Conservation (phyloP, 2,329 filamentous ascomycete genomes). For the Aspergillus pseudonomiae region DNA sequence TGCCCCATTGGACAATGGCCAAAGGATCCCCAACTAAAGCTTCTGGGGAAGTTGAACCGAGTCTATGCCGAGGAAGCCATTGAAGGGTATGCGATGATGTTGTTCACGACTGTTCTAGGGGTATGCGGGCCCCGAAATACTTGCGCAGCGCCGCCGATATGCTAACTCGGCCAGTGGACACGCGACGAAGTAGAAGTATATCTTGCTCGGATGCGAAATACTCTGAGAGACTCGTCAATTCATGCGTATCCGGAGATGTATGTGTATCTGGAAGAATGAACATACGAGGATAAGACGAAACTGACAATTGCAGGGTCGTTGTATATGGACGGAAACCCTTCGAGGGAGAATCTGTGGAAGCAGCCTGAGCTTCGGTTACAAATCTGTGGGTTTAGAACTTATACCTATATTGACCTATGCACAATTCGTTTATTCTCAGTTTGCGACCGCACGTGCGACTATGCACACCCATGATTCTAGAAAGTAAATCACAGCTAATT, state of each 20-base stretch:
- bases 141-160: background rate
- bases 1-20: background rate
- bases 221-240: conserved; percentile 3
- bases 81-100: conserved; percentile 4
- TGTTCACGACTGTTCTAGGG: background rate
- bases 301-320: background rate
- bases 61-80: background rate
- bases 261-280: background rate
- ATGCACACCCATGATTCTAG: no score
- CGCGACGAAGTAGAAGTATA: conserved; percentile 10
- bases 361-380: background rate
- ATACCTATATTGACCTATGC: background rate
- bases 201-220: conserved; percentile 2
- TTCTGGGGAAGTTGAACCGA: background rate
- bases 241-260: conserved; percentile 16
- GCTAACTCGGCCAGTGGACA: background rate
- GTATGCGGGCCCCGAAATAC: background rate
- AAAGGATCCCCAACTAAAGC: background rate
- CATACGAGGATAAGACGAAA: background rate
- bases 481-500: no score
- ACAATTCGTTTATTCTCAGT: no score
- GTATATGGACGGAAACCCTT: background rate
- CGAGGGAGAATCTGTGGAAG: background rate
- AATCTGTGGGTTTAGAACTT: background rate
- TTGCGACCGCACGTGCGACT: no score